Base-by-base conservation (phyloP, 352 stramenopile genomes). In the Phytophthora agathidicida region DNA sequence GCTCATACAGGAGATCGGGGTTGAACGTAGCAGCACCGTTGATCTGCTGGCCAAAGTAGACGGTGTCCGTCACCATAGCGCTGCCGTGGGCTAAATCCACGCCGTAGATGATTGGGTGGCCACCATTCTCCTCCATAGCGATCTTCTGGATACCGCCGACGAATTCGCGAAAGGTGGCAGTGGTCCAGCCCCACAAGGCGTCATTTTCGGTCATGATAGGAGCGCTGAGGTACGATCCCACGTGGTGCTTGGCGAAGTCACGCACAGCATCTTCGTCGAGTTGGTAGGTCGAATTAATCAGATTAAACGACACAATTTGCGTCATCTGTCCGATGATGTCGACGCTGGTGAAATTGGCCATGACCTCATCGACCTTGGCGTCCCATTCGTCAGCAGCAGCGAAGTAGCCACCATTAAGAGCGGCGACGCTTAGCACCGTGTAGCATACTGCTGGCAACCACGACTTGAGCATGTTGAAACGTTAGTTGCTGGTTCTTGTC, bases 1-100 rank as follows among this genome's bases (percentile, higher is more conserved):
- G 78, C 5, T 68, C 27, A 26, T 77, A 75, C 3, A 83, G 75
- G 3, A 92, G 37, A 1, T 75, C 71, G 0, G 69, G 60, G 63
- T 97, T 94, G 71, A 96, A 97, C 3, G 86, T 86, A 5, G 90
- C 80, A 0, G 83, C 90, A 7, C 80, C 52, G 44, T 93, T 94
- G 60, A 97, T 84, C 33, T 93, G 84, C 50, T 96, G 86, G 0
- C 83, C 82, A 26, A 93, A 91, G 17, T 93, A 72, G 5, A 84
- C 71, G 3, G 88, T 76, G 24, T 75, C 81, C 23, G 64, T 50
- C 20, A 96, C 60, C 47, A 94, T 89, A 41, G 83, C 93, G 0
- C 81, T 85, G 8, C 88, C 89, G 48, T 96, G 89, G 9, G 93
- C 81, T 14, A 75, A 89, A 60, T 97, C 89, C 13, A 96, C 61